Base-by-base conservation (phyloP, 192 early-diverging fungal species). In the Coemansia sp. region DNA sequence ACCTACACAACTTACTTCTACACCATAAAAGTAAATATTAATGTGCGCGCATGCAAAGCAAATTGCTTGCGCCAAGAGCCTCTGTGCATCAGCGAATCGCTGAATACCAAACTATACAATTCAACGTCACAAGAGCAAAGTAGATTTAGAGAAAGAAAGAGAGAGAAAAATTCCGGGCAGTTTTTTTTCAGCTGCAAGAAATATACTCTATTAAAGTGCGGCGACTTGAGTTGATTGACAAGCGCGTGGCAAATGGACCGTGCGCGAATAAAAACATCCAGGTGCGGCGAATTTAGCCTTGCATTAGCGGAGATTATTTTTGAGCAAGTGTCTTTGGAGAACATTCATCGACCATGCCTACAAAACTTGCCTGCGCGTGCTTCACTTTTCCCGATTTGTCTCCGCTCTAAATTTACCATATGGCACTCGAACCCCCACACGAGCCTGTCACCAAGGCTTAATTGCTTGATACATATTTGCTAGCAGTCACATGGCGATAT, bases 261-360 rank as follows among this genome's bases (percentile, higher is more conserved):
- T 53, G 52, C 52, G 57, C 57, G 57, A 59, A 37, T 59, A 37
- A 37, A n/a, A 10, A 4, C 2, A 0, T n/a, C 33, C 0, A 19
- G 39, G 19, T 26, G 62, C 62, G 62, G 62, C 62, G 62, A 43
- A 21, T 63, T 63, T 16, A 43, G 40, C 3, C 7, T 19, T 42
- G 26, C 21, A 43, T 42, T 63, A 62, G 62, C 62, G 62, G 62
- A 63, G 62, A 63, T 26, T 63, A 63, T 63, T 39, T 38, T 37
- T 40, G 60, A 53, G n/a, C 50, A 53, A 53, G 7, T 10, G 1
- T 49, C 47, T 44, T 17, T 17, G 0, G 47, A 21, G 47, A 49
- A 49, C 9, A 6, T 21, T 9, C 9, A n/a, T 49, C 9, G 47
- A 1, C 8, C 6, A 49, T 19, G 44, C 19, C 6, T 19, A 2